These are phyloP conservation scores for Entoloma clypeatum DNA, from an alignment of 1,284 basidiomycete species.

Conservation along the genomic window DNA sequence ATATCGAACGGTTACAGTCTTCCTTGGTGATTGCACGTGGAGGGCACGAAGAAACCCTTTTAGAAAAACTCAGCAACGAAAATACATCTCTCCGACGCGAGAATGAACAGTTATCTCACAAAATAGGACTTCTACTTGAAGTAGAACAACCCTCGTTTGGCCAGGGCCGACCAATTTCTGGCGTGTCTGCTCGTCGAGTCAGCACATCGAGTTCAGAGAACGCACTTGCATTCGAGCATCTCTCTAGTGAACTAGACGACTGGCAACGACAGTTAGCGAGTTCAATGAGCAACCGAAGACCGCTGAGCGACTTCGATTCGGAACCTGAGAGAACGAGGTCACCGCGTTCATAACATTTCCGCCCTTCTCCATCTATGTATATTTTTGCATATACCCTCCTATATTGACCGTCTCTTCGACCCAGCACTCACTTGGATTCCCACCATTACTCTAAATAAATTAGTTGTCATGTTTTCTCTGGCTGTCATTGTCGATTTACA, in stretches of 20 bases:
- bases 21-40: conserved; percentile 75
- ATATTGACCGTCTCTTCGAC: conserved; percentile 23
- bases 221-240: conserved; percentile 65
- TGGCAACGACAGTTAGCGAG: conserved; percentile 79
- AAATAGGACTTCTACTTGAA: conserved; percentile 81
- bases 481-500: conserved; percentile 26
- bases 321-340: conserved; percentile 58
- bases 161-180: conserved; percentile 58
- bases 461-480: conserved; percentile 34
- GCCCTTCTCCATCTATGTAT: conserved; percentile 41
- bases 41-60: conserved; percentile 62
- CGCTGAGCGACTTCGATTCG: conserved; percentile 66
- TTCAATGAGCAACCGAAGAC: conserved; percentile 68
- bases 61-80: conserved; percentile 76
- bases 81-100: conserved; percentile 75
- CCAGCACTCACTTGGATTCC: conserved; percentile 54
- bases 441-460: conserved; percentile 40
- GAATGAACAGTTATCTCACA: conserved; percentile 81
- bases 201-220: conserved; percentile 83
- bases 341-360: conserved; percentile 55
- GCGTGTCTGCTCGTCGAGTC: conserved; percentile 55
- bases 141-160: conserved; percentile 74
- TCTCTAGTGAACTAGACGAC: conserved; percentile 75
- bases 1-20: conserved; percentile 75
- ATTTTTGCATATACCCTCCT: conserved; percentile 47